Conservation (phyloP, 495 filamentous ascomycete species). For the Physcia stellaris region DNA sequence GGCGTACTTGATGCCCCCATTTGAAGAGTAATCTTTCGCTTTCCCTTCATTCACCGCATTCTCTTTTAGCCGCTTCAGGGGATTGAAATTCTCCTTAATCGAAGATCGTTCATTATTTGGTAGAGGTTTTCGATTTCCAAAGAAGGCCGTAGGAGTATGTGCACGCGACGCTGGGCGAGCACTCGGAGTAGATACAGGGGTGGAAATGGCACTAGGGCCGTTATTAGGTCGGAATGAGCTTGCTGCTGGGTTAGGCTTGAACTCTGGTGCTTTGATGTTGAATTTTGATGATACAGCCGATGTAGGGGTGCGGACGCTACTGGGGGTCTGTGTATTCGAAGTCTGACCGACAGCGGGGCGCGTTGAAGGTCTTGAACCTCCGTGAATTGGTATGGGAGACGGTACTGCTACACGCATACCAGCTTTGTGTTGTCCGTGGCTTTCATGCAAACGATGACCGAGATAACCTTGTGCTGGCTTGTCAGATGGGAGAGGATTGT, state of each 20-base stretch:
- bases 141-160: constrained; percentile 34
- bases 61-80: constrained; percentile 59
- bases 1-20: constrained; percentile 62
- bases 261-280: constrained; percentile 73
- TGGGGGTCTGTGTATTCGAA: constrained; percentile 28
- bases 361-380: constrained; percentile 34
- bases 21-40: constrained; percentile 38
- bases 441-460: constrained; percentile 39
- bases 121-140: constrained; percentile 47
- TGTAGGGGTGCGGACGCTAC: constrained; percentile 29
- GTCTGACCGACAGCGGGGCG: constrained; percentile 24
- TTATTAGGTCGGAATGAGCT: constrained; percentile 63
- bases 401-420: constrained; percentile 31
- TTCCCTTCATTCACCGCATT: constrained; percentile 27
- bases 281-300: constrained; percentile 49
- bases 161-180: constrained; percentile 38
- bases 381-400: constrained; percentile 40
- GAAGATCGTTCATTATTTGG: constrained; percentile 39
- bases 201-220: constrained; percentile 46
- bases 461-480: constrained; percentile 34
- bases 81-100: constrained; percentile 56
- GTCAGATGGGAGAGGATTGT: constrained; percentile 17
- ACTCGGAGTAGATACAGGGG: constrained; percentile 42
- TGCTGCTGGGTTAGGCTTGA: constrained; percentile 69
- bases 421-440: constrained; percentile 41